These are phyloP conservation scores for Tetrahymena elliotti DNA, from an alignment of 73 alveolate genomes.

Conservation along the genomic window DNA sequence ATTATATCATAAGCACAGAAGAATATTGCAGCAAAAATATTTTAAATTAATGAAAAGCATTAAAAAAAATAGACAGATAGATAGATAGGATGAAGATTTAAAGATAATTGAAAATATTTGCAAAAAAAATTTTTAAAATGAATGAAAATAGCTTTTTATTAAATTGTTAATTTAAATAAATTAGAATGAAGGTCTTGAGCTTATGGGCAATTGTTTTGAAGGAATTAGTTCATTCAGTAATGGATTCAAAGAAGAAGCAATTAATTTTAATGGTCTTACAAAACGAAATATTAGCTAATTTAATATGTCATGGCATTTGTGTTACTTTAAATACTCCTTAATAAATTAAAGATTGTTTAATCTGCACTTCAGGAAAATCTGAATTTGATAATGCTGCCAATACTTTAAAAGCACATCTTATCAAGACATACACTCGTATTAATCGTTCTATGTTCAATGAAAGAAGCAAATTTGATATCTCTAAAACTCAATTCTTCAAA, in stretches of 20 bases:
- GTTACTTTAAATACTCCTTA: neutral
- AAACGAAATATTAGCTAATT: neutral
- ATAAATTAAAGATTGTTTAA: constrained; percentile 1
- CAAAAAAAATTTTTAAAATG: neutral
- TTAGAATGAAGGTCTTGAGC: neutral
- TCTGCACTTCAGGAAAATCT: neutral
- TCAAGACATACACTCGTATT: constrained; percentile 1
- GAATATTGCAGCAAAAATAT: no score
- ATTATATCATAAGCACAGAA: no score
- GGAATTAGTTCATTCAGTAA: neutral
- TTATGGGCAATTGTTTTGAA: neutral
- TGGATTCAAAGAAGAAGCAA: neutral
- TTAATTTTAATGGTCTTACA: neutral
- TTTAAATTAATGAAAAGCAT: no score
- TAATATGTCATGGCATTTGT: neutral
- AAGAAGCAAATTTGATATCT: neutral
- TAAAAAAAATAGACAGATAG: no score
- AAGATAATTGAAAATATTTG: neutral
- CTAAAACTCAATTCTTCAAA: constrained; percentile 9
- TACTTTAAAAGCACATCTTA: constrained; percentile 4
- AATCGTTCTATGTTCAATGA: neutral
- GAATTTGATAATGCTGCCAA: neutral
- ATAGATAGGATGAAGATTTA: no score
- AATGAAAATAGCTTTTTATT: neutral
- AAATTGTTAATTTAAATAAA: no score